These are phyloP conservation scores for Umbelopsis ramanniana DNA, from an alignment of 192 early-diverging fungal genomes.

Conservation along the genomic window DNA sequence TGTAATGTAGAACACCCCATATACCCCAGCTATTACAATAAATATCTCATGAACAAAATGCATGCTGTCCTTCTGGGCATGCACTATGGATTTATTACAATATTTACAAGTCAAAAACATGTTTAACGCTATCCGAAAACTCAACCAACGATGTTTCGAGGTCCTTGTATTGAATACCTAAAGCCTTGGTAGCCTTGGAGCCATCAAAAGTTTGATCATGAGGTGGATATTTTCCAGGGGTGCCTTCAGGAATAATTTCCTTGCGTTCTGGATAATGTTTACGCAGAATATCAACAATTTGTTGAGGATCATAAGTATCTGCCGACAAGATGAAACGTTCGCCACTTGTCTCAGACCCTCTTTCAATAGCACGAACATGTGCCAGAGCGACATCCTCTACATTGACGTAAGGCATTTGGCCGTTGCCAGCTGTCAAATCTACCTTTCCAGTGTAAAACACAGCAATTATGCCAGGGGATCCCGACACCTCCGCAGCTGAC, in stretches of 20 bases:
- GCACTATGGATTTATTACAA: no score
- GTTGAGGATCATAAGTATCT: not conserved
- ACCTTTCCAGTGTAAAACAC: not conserved
- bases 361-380: constrained; percentile 20
- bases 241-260: constrained; percentile 3
- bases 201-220: not conserved
- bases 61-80: no score
- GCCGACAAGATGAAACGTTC: not conserved
- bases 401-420: not conserved
- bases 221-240: no score
- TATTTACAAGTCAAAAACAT: not conserved
- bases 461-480: not conserved
- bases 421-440: not conserved
- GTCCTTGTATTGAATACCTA: constrained; percentile 4
- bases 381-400: constrained; percentile 20
- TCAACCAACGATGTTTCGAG: not conserved
- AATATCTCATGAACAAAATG: no score
- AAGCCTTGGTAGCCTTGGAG: not conserved
- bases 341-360: constrained; percentile 8
- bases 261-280: not conserved
- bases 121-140: not conserved
- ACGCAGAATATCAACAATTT: constrained; percentile 15
- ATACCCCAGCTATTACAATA: no score
- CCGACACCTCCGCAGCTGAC: not conserved
- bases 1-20: no score